Evolutionary conservation across 139 green algal species (phyloP), one percentile per base, ranked within the genome.

Genomic region (Astrephomene gubernaculifera): DNA sequence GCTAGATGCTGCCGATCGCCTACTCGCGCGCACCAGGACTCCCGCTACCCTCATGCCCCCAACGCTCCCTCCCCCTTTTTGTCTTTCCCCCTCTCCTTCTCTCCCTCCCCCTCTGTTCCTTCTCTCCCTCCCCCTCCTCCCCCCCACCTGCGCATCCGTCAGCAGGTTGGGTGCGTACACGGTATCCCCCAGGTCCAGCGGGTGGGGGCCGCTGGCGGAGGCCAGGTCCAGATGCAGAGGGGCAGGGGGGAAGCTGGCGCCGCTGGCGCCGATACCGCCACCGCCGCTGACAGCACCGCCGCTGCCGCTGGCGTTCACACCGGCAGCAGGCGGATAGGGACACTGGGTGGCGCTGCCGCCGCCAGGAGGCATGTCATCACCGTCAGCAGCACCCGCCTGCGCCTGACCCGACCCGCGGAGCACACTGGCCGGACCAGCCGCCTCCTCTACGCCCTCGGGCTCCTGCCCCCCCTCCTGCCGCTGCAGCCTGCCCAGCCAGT

Each of bases 161-260:
- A 89, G 71, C 4, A 92, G 61, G 86, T 94, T 94, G 27, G 88
- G 88, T 5, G 90, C 90, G 63, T 94, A 94, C 31, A 91, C 70
- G 43, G 87, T 76, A 36, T 94, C 90, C 0, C 90, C 90, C 38
- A 94, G 71, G 53, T 94, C 90, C 25, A 94, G 60, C 3, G 81
- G 73, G 49, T 88, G 76, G 4, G 89, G 89, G 14, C 85, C 87
- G 31, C 54, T 69, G n/a, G 88, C 88, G 21, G 75, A 67, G 39
- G 82, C 83, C 45, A 92, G 31, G 64, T 90, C 52, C 0, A 81
- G 8, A 4, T 24, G 49, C 33, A 49, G 22, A 29, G 3, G 36
- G 19, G 36, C 17, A 12, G 7, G 14, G 8, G 7, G 22, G 22
- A 10, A 21, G 57, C 21, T 57, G 57, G 21, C 19, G 21, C 57